These are phyloP conservation scores for Hypseocharis bilobata DNA, from an alignment of 441 rosid species.

Conservation along the genomic window DNA sequence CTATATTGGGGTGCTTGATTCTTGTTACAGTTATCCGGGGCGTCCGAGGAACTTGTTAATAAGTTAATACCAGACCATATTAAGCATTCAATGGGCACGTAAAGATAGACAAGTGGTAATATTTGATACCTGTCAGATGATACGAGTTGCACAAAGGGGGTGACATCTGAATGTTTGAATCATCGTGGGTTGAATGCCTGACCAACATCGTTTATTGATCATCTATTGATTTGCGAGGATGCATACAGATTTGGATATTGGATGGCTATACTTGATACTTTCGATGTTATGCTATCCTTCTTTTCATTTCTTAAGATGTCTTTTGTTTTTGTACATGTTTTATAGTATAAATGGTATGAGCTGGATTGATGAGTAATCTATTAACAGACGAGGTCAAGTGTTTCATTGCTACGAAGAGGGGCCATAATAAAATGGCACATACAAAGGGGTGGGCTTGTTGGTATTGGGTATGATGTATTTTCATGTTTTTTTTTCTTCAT, in stretches of 20 bases:
- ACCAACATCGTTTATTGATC: slow-evolving; percentile 29
- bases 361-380: slow-evolving; percentile 30
- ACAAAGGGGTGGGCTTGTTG: slow-evolving; percentile 27
- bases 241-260: slow-evolving; percentile 23
- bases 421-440: slow-evolving; percentile 24
- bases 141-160: slow-evolving; percentile 20
- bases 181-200: slow-evolving; percentile 27
- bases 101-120: slow-evolving; percentile 6
- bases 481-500: too few species aligned
- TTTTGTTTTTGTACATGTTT: slow-evolving; percentile 46
- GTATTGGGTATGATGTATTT: too few species aligned
- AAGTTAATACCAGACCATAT: slow-evolving; percentile 86
- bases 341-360: slow-evolving; percentile 39
- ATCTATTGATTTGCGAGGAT: too few species aligned
- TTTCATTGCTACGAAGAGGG: slow-evolving; percentile 30
- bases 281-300: slow-evolving; percentile 17
- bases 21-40: slow-evolving; percentile 48
- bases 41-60: slow-evolving; percentile 70
- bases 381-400: slow-evolving; percentile 30
- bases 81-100: slow-evolving; percentile 56
- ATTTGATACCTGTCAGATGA: slow-evolving; percentile 23
- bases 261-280: slow-evolving; percentile 23
- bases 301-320: slow-evolving; percentile 14
- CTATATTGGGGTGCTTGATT: background rate
- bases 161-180: slow-evolving; percentile 24